Percentiles rank a stretch among this genome's conserved stretches.
These are phyloP conservation scores for Hypoxylon fragiforme DNA, from an alignment of 495 filamentous ascomycete species.

Conservation along the genomic window DNA sequence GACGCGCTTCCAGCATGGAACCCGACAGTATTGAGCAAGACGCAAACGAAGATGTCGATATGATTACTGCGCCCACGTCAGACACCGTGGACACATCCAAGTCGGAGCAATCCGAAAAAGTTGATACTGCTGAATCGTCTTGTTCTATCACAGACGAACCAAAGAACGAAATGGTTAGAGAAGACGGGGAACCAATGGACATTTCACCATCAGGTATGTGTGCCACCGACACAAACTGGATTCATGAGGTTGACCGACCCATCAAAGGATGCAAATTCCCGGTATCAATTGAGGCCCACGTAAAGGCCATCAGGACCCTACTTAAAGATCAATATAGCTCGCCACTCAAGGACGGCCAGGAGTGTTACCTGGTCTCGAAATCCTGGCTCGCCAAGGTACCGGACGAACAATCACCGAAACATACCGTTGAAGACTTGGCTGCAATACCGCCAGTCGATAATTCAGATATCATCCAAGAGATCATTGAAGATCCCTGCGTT, in stretches of 20 bases:
- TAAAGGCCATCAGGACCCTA: constrained; percentile 69
- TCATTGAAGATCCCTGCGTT: constrained; percentile 47
- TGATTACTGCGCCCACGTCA: constrained; percentile 41
- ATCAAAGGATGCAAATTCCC: constrained; percentile 23
- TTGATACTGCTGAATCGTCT: not conserved
- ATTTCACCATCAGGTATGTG: constrained; percentile 14
- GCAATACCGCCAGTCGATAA: constrained; percentile 73
- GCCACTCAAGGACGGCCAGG: constrained; percentile 66
- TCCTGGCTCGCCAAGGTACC: constrained; percentile 76
- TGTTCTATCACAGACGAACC: not conserved
- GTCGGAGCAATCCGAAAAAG: constrained; percentile 13
- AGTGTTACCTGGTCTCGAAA: constrained; percentile 76
- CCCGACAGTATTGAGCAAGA: constrained; percentile 40
- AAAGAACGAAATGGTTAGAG: constrained; percentile 1
- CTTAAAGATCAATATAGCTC: constrained; percentile 53
- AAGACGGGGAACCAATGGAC: not conserved
- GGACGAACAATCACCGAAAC: constrained; percentile 27
- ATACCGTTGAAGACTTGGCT: constrained; percentile 15
- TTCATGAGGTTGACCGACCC: constrained; percentile 4
- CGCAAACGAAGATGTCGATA: constrained; percentile 53
- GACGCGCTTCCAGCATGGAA: constrained; percentile 58
- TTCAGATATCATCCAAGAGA: constrained; percentile 63
- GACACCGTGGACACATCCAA: constrained; percentile 22
- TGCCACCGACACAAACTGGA: not conserved
- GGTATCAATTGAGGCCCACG: constrained; percentile 53